These are phyloP conservation scores for Oxytropis ochrocephala DNA, from an alignment of 306 rosid species.

Conservation along the genomic window DNA sequence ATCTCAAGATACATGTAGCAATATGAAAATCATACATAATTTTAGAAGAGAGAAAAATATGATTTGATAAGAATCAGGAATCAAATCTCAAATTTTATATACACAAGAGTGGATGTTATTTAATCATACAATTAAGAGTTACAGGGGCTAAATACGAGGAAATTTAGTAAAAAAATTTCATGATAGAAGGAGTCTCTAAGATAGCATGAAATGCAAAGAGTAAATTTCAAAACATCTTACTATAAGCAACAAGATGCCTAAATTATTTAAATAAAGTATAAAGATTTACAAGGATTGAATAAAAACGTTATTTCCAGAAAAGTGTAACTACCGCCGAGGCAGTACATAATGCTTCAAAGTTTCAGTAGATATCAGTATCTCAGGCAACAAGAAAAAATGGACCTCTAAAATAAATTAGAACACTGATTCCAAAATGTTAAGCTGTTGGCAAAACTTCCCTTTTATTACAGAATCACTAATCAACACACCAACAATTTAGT, in stretches of 20 bases:
- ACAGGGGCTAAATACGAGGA: no score
- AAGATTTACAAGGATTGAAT: neutral
- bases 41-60: neutral
- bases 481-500: constrained; percentile 17
- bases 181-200: no score
- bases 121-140: no score
- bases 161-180: no score
- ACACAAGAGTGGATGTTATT: neutral
- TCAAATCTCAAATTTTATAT: neutral
- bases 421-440: neutral
- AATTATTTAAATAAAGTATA: neutral
- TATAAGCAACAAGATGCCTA: neutral
- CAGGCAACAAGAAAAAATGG: neutral
- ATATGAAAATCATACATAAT: no score
- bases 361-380: constrained; percentile 4
- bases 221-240: neutral
- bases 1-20: no score
- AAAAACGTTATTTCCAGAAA: neutral
- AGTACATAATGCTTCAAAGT: neutral
- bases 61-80: neutral
- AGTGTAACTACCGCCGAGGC: neutral
- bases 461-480: constrained; percentile 1
- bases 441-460: neutral
- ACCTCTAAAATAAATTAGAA: constrained; percentile 1
- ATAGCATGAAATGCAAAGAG: neutral